phyloP scores from a whole-genome alignment of 2,329 filamentous ascomycete species.

The Rhynchosporium agropyri region DNA sequence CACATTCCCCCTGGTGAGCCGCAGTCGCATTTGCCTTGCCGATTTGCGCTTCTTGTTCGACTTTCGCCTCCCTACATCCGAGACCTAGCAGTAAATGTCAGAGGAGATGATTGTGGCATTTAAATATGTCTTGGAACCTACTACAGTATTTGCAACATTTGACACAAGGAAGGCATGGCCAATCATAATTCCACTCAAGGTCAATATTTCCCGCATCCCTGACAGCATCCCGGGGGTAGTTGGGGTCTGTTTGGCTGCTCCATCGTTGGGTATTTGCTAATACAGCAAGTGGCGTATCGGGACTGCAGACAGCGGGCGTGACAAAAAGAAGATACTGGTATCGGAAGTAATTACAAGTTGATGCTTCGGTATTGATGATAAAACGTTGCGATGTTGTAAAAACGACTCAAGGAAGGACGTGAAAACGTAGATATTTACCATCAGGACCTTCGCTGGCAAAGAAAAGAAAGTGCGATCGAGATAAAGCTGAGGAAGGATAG shows the following conservation, averaged over 20 bases:
- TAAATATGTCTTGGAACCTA: not conserved
- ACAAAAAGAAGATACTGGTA: not conserved
- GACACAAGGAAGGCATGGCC: not conserved
- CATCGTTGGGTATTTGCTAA: not conserved
- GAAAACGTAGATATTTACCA: not conserved
- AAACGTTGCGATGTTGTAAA: not conserved
- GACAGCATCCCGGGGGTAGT: not conserved
- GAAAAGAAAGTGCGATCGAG: not conserved
- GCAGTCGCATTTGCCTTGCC: too few relatives aligned
- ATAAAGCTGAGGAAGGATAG: not conserved
- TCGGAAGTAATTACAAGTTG: not conserved
- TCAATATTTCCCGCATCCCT: not conserved
- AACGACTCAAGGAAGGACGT: not conserved
- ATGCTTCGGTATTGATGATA: not conserved
- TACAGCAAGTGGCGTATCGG: not conserved
- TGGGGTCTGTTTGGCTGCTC: not conserved
- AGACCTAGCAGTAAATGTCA: not conserved
- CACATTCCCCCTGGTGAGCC: not conserved
- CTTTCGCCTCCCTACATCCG: not conserved
- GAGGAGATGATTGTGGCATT: not conserved
- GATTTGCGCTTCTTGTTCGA: not conserved
- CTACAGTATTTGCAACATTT: slow-evolving; percentile 5
- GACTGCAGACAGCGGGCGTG: not conserved
- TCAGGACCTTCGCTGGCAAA: not conserved
- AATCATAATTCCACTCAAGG: not conserved